These are phyloP conservation scores for Backusella parvicylindrica DNA, from an alignment of 192 early-diverging fungal species.

Conservation along the genomic window DNA sequence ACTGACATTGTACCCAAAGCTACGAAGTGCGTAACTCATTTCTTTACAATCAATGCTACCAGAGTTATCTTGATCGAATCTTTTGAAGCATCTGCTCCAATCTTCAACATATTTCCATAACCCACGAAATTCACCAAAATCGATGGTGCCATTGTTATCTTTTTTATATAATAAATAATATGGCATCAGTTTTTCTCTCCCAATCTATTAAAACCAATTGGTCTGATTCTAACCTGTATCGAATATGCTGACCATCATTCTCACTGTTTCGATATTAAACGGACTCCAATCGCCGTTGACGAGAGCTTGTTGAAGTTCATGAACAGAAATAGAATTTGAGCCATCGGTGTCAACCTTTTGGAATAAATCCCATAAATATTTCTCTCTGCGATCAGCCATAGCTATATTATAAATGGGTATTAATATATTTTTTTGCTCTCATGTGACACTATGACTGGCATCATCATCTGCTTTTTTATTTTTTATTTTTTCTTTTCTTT, in stretches of 20 bases:
- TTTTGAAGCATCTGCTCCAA: constrained; percentile 66
- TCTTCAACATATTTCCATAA: constrained; percentile 70
- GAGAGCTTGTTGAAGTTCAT: background rate
- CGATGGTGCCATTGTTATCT: constrained; percentile 58
- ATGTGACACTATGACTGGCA: background rate
- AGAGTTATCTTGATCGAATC: constrained; percentile 61
- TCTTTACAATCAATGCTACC: constrained; percentile 57
- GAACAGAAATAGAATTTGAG: constrained; percentile 6
- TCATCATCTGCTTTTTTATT: background rate
- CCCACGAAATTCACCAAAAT: constrained; percentile 62
- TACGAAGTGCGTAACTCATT: constrained; percentile 22
- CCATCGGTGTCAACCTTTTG: background rate
- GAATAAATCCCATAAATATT: background rate
- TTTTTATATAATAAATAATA: background rate
- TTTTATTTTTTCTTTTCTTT: background rate
- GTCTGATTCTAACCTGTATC: constrained; percentile 33
- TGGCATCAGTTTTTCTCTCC: background rate
- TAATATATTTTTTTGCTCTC: background rate
- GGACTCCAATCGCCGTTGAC: constrained; percentile 54
- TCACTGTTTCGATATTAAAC: constrained; percentile 69
- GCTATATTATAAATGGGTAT: background rate
- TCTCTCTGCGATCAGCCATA: background rate
- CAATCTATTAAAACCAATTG: background rate
- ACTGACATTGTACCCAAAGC: constrained; percentile 38
- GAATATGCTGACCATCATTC: constrained; percentile 65